Evolutionary conservation across 371 early-diverging fungal species (phyloP).

Genomic region (Syncephalastrum contaminatum): DNA sequence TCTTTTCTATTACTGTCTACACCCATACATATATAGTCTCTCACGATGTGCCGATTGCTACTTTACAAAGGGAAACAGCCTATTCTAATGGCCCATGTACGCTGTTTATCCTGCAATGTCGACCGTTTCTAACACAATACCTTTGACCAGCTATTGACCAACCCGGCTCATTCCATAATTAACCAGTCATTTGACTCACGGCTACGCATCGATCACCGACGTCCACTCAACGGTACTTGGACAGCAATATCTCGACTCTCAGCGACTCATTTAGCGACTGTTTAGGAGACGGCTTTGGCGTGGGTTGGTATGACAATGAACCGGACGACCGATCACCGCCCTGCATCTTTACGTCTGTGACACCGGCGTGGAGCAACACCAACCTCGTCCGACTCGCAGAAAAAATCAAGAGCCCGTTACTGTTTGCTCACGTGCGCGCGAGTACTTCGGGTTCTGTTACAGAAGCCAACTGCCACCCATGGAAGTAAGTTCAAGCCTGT

Average conservation of each 20-base stretch:
- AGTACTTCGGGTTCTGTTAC: slow-evolving; percentile 78
- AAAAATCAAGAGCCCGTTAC: slow-evolving; percentile 73
- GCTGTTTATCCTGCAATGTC: neutral
- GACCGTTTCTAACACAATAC: neutral
- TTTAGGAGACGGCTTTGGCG: slow-evolving; percentile 83
- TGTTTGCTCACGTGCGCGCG: slow-evolving; percentile 88
- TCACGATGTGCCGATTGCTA: slow-evolving; percentile 71
- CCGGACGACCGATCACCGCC: slow-evolving; percentile 52
- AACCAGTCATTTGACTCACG: slow-evolving; percentile 79
- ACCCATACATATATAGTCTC: too few relatives aligned
- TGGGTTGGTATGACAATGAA: slow-evolving; percentile 76
- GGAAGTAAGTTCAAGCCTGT: slow-evolving; percentile 46
- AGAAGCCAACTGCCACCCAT: slow-evolving; percentile 84
- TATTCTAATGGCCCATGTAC: slow-evolving; percentile 71
- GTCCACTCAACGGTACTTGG: slow-evolving; percentile 69
- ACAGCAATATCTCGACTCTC: neutral
- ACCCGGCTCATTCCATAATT: slow-evolving; percentile 84
- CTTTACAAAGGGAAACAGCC: slow-evolving; percentile 77
- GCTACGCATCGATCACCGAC: slow-evolving; percentile 61
- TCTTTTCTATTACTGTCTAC: too few relatives aligned
- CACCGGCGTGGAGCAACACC: slow-evolving; percentile 87
- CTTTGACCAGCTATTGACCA: slow-evolving; percentile 53
- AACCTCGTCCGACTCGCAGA: slow-evolving; percentile 80
- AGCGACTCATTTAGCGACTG: neutral
- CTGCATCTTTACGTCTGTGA: slow-evolving; percentile 84